Percentiles rank a stretch among this genome's conserved stretches.
phyloP scores from a whole-genome alignment of 371 early-diverging fungal genomes.

The Lichtheimia hyalospora region DNA sequence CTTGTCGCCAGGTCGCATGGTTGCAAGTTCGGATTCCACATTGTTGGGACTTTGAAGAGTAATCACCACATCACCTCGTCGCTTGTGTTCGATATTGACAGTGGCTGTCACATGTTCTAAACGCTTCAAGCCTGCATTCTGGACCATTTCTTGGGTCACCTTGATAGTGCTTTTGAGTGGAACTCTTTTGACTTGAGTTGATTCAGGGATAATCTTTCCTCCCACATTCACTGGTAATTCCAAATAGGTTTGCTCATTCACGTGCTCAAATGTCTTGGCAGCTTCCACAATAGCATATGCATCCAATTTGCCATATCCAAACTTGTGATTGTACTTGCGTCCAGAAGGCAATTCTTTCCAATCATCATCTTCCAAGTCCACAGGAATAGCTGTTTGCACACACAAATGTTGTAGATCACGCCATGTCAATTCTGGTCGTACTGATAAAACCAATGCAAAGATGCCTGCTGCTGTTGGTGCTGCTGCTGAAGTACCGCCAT shows the following conservation, averaged over 20 bases:
- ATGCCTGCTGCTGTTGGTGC: conserved; percentile 94
- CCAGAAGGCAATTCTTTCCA: conserved; percentile 68
- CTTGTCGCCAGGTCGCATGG: conserved; percentile 64
- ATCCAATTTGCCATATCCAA: conserved; percentile 92
- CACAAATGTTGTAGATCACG: conserved; percentile 88
- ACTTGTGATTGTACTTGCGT: conserved; percentile 82
- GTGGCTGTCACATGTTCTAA: conserved; percentile 90
- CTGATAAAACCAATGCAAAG: conserved; percentile 87
- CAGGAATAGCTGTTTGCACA: conserved; percentile 78
- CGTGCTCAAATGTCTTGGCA: conserved; percentile 66
- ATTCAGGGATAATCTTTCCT: conserved; percentile 59
- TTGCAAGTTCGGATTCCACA: conserved; percentile 68
- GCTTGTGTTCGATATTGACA: conserved; percentile 75
- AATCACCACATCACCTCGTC: conserved; percentile 83
- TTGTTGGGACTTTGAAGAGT: conserved; percentile 72
- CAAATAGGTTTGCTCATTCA: conserved; percentile 66
- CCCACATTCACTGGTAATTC: conserved; percentile 41
- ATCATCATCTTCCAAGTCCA: conserved; percentile 57
- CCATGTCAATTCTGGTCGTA: conserved; percentile 90
- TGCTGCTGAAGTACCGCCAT: conserved; percentile 97
- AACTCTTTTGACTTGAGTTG: conserved; percentile 20
- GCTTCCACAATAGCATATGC: conserved; percentile 78
- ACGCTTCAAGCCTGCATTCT: conserved; percentile 45
- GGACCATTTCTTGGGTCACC: conserved; percentile 49
- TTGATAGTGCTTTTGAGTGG: conserved; percentile 35